phyloP scores from a whole-genome alignment of 176 grass and related monocot species.

The Puccinellia tenuiflora region DNA sequence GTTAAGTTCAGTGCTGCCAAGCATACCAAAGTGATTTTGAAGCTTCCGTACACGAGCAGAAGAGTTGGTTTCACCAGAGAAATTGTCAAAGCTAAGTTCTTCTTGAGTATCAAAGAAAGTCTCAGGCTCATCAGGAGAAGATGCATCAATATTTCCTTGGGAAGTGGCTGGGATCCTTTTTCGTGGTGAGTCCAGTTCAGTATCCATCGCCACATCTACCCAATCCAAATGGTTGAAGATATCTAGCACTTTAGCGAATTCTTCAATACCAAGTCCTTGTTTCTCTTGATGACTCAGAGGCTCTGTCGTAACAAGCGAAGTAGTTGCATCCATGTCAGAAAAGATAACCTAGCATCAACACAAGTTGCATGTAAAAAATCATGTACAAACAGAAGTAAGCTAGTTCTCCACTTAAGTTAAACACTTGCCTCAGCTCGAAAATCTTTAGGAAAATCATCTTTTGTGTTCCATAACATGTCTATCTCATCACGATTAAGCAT shows the following conservation, averaged over 20 bases:
- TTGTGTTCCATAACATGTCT: constrained; percentile 64
- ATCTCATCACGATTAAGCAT: constrained; percentile 78
- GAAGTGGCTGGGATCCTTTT: constrained; percentile 22
- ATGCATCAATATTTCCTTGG: constrained; percentile 20
- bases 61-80: constrained; percentile 20
- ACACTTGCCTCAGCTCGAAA: constrained; percentile 72
- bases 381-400: constrained; percentile 25
- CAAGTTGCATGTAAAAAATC: constrained; percentile 22
- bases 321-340: constrained; percentile 66
- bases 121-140: constrained; percentile 22
- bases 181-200: constrained; percentile 29
- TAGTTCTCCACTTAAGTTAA: constrained; percentile 27
- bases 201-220: constrained; percentile 53
- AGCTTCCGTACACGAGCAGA: constrained; percentile 20
- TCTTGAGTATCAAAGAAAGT: constrained; percentile 37
- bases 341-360: constrained; percentile 80
- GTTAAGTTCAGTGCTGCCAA: constrained; percentile 19
- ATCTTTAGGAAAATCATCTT: constrained; percentile 66
- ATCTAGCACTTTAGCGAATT: constrained; percentile 85
- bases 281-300: constrained; percentile 61
- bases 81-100: constrained; percentile 34
- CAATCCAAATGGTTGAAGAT: constrained; percentile 74
- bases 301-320: constrained; percentile 53
- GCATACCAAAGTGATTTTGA: constrained; percentile 16
- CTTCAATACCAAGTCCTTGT: constrained; percentile 87